A percentile compares a stretch with the other conserved stretches of the same genome.
Evolutionary conservation across 768 basidiomycete genomes (phyloP).

Genomic region (Podaxis sp.): DNA sequence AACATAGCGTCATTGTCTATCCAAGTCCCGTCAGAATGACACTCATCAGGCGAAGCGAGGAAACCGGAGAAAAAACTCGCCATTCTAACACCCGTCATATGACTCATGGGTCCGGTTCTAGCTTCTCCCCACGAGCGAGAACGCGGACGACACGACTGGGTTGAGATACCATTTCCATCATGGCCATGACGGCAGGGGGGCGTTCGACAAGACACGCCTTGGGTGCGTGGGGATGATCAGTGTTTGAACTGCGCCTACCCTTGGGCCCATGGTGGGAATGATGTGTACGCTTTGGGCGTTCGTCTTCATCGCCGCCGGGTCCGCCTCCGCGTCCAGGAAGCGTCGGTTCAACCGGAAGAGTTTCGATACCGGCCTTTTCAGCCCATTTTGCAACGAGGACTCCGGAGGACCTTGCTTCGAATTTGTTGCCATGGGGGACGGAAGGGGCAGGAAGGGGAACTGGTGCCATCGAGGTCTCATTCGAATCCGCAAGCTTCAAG

Average conservation of each 20-base stretch:
- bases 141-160: slow-evolving; percentile 77
- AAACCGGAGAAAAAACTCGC: neutral
- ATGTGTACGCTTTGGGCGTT: slow-evolving; percentile 28
- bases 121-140: slow-evolving; percentile 81
- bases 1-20: slow-evolving; percentile 1
- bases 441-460: slow-evolving; percentile 68
- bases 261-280: slow-evolving; percentile 21
- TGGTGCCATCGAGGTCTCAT: slow-evolving; percentile 39
- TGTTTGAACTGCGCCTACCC: slow-evolving; percentile 27
- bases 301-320: slow-evolving; percentile 29
- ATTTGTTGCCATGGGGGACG: slow-evolving; percentile 47
- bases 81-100: neutral
- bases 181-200: slow-evolving; percentile 74
- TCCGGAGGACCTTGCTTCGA: slow-evolving; percentile 67
- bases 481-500: slow-evolving; percentile 31
- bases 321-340: slow-evolving; percentile 32
- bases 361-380: slow-evolving; percentile 53
- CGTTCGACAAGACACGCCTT: slow-evolving; percentile 65
- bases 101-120: slow-evolving; percentile 49
- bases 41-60: neutral
- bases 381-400: slow-evolving; percentile 70
- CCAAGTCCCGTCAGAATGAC: neutral
- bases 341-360: slow-evolving; percentile 55
- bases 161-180: slow-evolving; percentile 78
- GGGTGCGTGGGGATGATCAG: slow-evolving; percentile 17